A percentile compares a stretch with the other conserved stretches of the same genome.
These are phyloP conservation scores for Paracamarosporium sp. DNA, from an alignment of 2,329 filamentous ascomycete species.

Conservation along the genomic window DNA sequence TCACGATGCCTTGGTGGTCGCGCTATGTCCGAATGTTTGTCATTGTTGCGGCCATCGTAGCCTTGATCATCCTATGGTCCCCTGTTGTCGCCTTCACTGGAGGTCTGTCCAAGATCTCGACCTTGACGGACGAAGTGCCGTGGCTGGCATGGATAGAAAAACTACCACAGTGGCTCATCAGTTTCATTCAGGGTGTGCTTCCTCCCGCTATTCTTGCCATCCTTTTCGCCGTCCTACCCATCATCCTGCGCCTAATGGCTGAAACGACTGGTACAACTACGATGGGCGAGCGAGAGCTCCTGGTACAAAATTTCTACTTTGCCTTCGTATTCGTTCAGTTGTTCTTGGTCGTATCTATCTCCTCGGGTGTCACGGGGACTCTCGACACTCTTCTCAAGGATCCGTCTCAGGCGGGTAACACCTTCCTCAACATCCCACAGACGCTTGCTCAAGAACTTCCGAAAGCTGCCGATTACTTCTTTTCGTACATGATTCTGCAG, in stretches of 20 bases:
- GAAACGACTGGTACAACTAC: constrained; percentile 81
- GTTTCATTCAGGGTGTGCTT: constrained; percentile 82
- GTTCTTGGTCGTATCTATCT: constrained; percentile 89
- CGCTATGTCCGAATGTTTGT: constrained; percentile 75
- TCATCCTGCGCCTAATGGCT: constrained; percentile 77
- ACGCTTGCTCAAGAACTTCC: constrained; percentile 82
- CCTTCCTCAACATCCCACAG: constrained; percentile 65
- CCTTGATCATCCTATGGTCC: constrained; percentile 87
- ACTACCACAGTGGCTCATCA: constrained; percentile 67
- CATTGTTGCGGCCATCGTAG: constrained; percentile 70
- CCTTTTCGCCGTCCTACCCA: constrained; percentile 79
- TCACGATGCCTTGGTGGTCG: constrained; percentile 95
- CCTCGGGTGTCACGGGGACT: constrained; percentile 73
- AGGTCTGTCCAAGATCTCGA: constrained; percentile 77
- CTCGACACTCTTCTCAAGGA: constrained; percentile 70
- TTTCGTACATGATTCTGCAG: constrained; percentile 97
- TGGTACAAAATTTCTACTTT: constrained; percentile 94
- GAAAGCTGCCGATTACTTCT: constrained; percentile 93
- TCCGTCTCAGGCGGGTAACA: constrained; percentile 46
- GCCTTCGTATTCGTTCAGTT: constrained; percentile 92
- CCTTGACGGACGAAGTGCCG: constrained; percentile 67
- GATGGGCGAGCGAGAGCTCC: constrained; percentile 76
- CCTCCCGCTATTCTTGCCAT: constrained; percentile 79
- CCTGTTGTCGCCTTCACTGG: constrained; percentile 90
- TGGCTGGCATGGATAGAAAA: constrained; percentile 76